Base-by-base conservation (phyloP, 495 filamentous ascomycete species). In the Baudoinia panamericana region DNA sequence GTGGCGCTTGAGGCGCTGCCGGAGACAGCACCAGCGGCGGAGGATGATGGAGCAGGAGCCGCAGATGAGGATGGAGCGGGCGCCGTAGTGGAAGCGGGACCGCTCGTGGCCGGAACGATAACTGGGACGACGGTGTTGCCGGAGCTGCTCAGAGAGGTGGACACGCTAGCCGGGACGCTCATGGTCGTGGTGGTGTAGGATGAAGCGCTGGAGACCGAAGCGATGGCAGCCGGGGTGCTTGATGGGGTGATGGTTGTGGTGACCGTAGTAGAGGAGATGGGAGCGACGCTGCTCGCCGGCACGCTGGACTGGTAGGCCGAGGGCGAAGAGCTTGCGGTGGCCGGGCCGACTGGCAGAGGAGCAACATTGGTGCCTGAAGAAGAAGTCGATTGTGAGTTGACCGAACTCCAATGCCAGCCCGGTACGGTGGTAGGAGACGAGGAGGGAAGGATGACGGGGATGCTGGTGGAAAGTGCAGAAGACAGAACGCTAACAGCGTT, bases 91-190 rank as follows among this genome's bases (percentile, higher is more conserved):
- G 24, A 23, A 13, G 36, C 18, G 15, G 36, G 10, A 18, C 13
- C 4, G 15, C 9, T 30, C 24, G 24, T 30, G 26, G 8, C 28
- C 3, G n/a, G 16, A 19, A 30, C 26, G 4, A 26, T 23, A 23
- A 39, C 36, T 7, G 36, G 36, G 24, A 39, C 22, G 36, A 39
- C 24, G 13, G 43, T 45, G 15, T 16, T 39, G 19, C 35, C 25
- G 13, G 36, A 30, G 35, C 35, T 45, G 7, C 27, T 36, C 22
- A 12, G 30, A 29, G 28, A 36, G 13, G 23, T 21, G 11, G 42
- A 19, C 4, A 45, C 34, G 16, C 26, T 28, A 10, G 33, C 32
- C 24, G 12, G 25, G 20, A 20, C 36, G 34, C n/a, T 30, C 24
- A 16, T 31, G 8, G 26, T 31, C 19, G 34, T 34, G 19, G 30